Percentiles rank a stretch among this genome's conserved stretches.
These are phyloP conservation scores for Planoprotostelium fungivorum DNA, from an alignment of 78 protist genomes.

Conservation along the genomic window DNA sequence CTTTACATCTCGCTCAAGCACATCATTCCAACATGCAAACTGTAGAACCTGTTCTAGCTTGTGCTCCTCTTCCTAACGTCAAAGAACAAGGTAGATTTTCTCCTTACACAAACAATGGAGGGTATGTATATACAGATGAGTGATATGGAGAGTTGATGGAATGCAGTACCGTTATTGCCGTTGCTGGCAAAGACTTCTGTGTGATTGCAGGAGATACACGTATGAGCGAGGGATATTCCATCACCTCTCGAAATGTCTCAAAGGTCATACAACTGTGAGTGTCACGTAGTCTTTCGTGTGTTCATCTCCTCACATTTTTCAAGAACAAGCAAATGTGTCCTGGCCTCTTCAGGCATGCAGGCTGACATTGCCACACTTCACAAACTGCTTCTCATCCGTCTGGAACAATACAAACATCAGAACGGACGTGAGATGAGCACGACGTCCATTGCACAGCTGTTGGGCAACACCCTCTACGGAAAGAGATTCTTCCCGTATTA, in stretches of 20 bases:
- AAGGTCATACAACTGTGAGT: slow-evolving; percentile 75
- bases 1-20: no score
- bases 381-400: slow-evolving; percentile 65
- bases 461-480: slow-evolving; percentile 91
- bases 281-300: no score
- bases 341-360: slow-evolving; percentile 92
- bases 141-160: background rate
- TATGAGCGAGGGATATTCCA: slow-evolving; percentile 81
- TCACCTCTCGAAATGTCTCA: slow-evolving; percentile 76
- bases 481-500: slow-evolving; percentile 98
- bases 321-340: slow-evolving; percentile 67
- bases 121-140: slow-evolving; percentile 10
- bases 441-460: slow-evolving; percentile 84
- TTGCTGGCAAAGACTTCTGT: slow-evolving; percentile 93
- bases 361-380: slow-evolving; percentile 86
- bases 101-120: slow-evolving; percentile 63
- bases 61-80: background rate
- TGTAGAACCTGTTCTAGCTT: background rate
- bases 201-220: slow-evolving; percentile 98
- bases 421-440: slow-evolving; percentile 71
- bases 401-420: slow-evolving; percentile 57
- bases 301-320: background rate
- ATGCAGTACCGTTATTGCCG: slow-evolving; percentile 80
- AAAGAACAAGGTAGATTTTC: slow-evolving; percentile 42
- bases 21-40: background rate